Percentiles rank a stretch among this genome's conserved stretches.
These are phyloP conservation scores for Dictyostelium intermedium DNA, from an alignment of 78 protist species.

Conservation along the genomic window DNA sequence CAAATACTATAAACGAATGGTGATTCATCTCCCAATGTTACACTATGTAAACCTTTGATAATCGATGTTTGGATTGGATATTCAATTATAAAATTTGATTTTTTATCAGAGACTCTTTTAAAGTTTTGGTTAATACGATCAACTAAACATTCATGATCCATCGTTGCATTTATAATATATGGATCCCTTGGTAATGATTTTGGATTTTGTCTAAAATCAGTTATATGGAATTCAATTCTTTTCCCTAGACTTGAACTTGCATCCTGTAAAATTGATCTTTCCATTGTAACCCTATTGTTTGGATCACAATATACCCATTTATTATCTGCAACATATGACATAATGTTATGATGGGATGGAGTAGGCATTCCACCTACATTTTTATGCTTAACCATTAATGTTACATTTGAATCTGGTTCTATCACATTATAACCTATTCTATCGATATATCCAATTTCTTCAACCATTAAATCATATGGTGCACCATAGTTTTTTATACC, in stretches of 20 bases:
- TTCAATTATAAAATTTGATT: background rate
- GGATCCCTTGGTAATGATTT: conserved; percentile 13
- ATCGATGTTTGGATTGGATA: conserved; percentile 46
- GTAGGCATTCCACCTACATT: conserved; percentile 66
- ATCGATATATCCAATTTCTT: background rate
- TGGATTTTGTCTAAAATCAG: background rate
- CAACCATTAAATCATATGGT: conserved; percentile 26
- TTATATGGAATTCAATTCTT: background rate
- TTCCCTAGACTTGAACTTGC: background rate
- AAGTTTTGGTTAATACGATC: conserved; percentile 48
- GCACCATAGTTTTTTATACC: background rate
- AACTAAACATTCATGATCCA: conserved; percentile 30
- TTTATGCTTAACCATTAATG: conserved; percentile 1
- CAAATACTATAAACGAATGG: conserved; percentile 24
- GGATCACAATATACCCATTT: conserved; percentile 50
- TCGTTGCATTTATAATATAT: background rate
- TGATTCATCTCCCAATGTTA: conserved; percentile 44
- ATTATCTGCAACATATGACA: conserved; percentile 8
- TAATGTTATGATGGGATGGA: conserved; percentile 37
- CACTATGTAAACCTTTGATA: conserved; percentile 18
- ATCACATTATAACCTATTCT: conserved; percentile 47
- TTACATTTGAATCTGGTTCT: conserved; percentile 43
- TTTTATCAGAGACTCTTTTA: background rate
- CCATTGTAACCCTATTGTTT: background rate
- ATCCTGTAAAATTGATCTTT: background rate